Evolutionary conservation across 2,329 filamentous ascomycete genomes (phyloP).

Genomic region (Diaporthe vexans): DNA sequence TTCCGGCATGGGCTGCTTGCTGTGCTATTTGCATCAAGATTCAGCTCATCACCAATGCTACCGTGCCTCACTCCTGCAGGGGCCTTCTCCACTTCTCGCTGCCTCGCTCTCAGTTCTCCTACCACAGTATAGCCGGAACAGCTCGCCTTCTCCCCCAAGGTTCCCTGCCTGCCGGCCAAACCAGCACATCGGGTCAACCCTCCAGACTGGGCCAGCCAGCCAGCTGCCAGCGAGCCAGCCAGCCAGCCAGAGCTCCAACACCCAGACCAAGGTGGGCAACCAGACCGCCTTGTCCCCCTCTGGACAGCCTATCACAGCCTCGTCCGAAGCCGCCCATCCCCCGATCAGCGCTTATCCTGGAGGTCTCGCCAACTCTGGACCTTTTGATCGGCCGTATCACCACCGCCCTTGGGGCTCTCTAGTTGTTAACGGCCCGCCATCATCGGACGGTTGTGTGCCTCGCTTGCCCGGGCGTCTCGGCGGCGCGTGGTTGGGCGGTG

Average conservation of each 20-base stretch:
- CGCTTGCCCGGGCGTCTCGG: conserved; percentile 25
- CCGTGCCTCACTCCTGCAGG: conserved; percentile 24
- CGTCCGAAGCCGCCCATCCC: conserved; percentile 36
- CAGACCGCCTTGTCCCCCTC: conserved; percentile 19
- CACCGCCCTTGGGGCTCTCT: conserved; percentile 2
- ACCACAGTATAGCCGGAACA: background rate
- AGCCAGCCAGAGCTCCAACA: conserved; percentile 14
- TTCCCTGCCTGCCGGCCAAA: conserved; percentile 28
- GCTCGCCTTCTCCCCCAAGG: background rate
- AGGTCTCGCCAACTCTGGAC: conserved; percentile 39
- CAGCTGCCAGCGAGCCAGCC: background rate
- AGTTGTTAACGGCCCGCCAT: conserved; percentile 29
- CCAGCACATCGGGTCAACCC: conserved; percentile 25
- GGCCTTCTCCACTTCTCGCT: conserved; percentile 2
- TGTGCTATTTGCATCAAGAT: conserved; percentile 6
- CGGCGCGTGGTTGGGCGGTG: conserved; percentile 1
- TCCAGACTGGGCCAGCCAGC: background rate
- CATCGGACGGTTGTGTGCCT: conserved; percentile 16
- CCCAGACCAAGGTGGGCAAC: conserved; percentile 29
- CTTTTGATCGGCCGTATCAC: conserved; percentile 36
- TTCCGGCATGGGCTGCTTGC: conserved; percentile 3
- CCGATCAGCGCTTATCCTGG: conserved; percentile 38
- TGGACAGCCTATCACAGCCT: conserved; percentile 37
- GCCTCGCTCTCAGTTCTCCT: conserved; percentile 20
- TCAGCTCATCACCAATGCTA: conserved; percentile 29